Evolutionary conservation across 106 monocot species (phyloP), one percentile per base, ranked within the genome.

Genomic region (Gastrodia elata): DNA sequence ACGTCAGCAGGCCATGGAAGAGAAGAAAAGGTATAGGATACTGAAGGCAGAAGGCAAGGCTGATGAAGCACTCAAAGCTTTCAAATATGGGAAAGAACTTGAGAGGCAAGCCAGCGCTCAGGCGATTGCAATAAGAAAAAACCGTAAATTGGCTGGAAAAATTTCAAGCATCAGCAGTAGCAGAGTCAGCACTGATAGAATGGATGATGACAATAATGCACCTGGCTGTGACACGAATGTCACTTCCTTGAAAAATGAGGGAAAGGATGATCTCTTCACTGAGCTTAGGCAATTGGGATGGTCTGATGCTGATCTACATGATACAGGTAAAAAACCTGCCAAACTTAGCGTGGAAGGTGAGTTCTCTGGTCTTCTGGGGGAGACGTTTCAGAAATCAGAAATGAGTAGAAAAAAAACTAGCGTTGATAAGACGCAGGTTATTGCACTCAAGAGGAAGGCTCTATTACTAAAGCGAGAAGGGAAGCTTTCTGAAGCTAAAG

Each of bases 401-500:
- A 30, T 64, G 52, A 79, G 74, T 69, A 72, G 22, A 26, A 84
- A 68, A 79, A 65, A 64, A 59, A 68, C 76, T 68, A 65, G 74
- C 35, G 75, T 85, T 30, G 93, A 98, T 73, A 98, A 87, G 49
- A 77, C 82, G 2, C 81, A 87, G 79, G 91, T 98, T 39, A 68
- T 82, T 77, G 90, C 91, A 74, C 81, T 77, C 44, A 98, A 98
- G 82, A 93, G 74, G 75, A 86, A 81, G 64, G 98, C 98, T 70
- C 87, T 98, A 35, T 38, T 76, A 30, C 70, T 93, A 16, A 98
- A 98, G 68, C 80, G 90, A 75, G 91, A 98, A 79, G 98, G 98
- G 35, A 93, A 88, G 70, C 86, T 98, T 73, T 78, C 81, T 75
- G 98, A 98, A 82, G 98, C 98, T 39, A 98, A 98, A 78, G 93